Evolutionary conservation across 2,329 filamentous ascomycete species (phyloP), one percentile per base, ranked within the genome.

Genomic region (Lojkania enalia): DNA sequence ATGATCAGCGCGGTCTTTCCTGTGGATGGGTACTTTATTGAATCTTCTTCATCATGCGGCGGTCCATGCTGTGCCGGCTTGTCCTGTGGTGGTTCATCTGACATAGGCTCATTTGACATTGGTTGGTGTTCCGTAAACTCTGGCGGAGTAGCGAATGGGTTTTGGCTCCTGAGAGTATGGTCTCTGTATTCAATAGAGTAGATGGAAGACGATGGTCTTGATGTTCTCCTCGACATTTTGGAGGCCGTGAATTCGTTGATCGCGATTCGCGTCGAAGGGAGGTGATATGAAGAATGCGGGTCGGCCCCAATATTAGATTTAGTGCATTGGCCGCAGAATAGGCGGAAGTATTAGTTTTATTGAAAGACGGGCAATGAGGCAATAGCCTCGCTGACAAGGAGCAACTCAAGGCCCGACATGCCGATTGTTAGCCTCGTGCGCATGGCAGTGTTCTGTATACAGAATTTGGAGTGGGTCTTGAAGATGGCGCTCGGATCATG

Each of bases 1-100:
- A 67, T 58, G 19, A 67, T 64, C 7, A 67, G 20, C 3, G 52
- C 53, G 16, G 60, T 60, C 38, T 62, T 64, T 55, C 53, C 16
- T 45, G 39, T 16, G 56, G 55, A 5, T 20, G 60, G 62, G 18
- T 65, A 63, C 32, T 35, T 19, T 5, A 33, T 7, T 15, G 9
- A 11, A 15, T 21, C 33, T 21, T 36, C 33, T 15, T 21, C 33
- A 9, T 33, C 6, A 6, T 9, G 14, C 16, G 30, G 30, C 14
- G 30, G 30, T 9, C 9, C 9, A n/a, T 27, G n/a, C n/a, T 27
- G 23, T n/a, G 23, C n/a, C 23, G 7, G 23, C 7, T 27, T 27
- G 7, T 27, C 23, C n/a, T 16, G 30, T 11, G 30, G 30, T 9
- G 6, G 30, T 33, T 33, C 30, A 16, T 12, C 14, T 33, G 30